phyloP scores from a whole-genome alignment of 106 monocot species.

The Dioscorea zingiberensis region DNA sequence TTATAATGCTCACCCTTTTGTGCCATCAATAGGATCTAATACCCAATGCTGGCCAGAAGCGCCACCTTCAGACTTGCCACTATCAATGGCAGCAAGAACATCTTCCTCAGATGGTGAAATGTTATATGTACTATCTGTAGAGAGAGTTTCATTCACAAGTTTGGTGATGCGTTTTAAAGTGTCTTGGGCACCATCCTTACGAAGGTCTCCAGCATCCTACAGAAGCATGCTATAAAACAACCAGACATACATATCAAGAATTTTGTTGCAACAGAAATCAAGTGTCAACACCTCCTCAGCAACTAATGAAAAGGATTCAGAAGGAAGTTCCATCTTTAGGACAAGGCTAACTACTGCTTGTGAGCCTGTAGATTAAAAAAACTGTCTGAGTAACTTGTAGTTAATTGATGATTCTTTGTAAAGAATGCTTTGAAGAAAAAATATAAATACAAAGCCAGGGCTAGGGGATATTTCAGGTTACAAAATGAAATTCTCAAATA shows the following conservation, averaged over 20 bases:
- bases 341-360: conserved; percentile 90
- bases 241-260: background rate
- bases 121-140: conserved; percentile 53
- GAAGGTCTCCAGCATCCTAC: conserved; percentile 85
- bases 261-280: background rate
- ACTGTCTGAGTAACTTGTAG: background rate
- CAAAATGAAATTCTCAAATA: no score
- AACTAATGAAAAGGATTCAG: conserved; percentile 69
- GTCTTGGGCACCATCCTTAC: conserved; percentile 63
- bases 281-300: conserved; percentile 82
- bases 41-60: conserved; percentile 90
- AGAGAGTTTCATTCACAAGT: conserved; percentile 84
- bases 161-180: conserved; percentile 74
- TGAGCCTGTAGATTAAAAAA: conserved; percentile 46
- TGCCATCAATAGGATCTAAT: conserved; percentile 99
- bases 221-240: conserved; percentile 4
- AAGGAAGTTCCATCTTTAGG: conserved; percentile 67
- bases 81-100: conserved; percentile 88
- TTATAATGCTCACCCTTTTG: conserved; percentile 73
- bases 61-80: conserved; percentile 94
- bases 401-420: background rate
- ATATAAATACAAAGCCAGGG: background rate
- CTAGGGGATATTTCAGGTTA: no score
- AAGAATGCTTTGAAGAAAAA: no score
- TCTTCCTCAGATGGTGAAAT: conserved; percentile 58